Evolutionary conservation across 176 grass and related monocot genomes (phyloP), one percentile per base, ranked within the genome.

Genomic region (Eleusine coracana): DNA sequence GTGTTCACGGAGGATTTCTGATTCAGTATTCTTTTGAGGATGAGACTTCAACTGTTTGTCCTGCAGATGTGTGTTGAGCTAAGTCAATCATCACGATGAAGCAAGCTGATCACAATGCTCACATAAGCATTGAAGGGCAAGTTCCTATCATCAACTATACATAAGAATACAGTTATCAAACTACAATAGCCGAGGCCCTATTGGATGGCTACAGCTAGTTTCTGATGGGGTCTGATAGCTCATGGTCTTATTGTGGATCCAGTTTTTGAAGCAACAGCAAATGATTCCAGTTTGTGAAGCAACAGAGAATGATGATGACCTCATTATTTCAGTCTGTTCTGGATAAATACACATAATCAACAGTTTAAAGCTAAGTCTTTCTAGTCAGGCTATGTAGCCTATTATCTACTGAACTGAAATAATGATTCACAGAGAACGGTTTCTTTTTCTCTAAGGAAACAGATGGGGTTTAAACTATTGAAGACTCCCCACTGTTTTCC

Each of bases 11-110:
- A 98, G 81, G 72, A 98, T 95, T 61, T 93, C 89, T 48, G 96
- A 87, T 73, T 98, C 93, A 75, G 31, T 16, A 20, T 79, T 85
- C 90, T 96, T 98, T 52, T 10, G 70, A 75, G 76, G 75, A 80
- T 74, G 83, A 66, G 96, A 88, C 74, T 86, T 98, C 52, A 98
- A 37, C 73, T 96, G 96, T 69, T 96, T 98, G 73, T 98, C 96
- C 93, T 98, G 89, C 12, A 91, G 42, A 56, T 51, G 67, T 52
- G 37, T 17, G 31, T 50, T 65, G 5, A 67, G 61, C 37, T 42
- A 80, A 71, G 68, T 56, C 2, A 75, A 70, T 64, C 36, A 82
- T 6, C 10, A 29, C 31, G 75, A 40, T 20, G 45, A 15, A 66
- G 42, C 20, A 49, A 44, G 59, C 16, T 68, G 50, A 34, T 34